Percentiles rank a stretch among this genome's conserved stretches.
Evolutionary conservation across 176 grass and related monocot species (phyloP).

Genomic region (Ensete ventricosum): DNA sequence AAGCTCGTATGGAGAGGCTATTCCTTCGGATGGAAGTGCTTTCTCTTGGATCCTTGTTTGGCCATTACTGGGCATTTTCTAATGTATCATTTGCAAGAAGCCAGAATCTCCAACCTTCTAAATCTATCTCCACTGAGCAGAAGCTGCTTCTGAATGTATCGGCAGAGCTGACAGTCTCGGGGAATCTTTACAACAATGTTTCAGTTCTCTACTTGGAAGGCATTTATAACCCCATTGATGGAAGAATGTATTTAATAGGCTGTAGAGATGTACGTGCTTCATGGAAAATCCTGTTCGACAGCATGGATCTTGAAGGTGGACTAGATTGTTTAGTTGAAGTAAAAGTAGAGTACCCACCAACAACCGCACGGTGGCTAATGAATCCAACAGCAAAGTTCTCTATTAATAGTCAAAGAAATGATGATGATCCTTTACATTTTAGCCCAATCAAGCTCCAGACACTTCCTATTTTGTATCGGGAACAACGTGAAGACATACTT

Average conservation of each 20-base stretch:
- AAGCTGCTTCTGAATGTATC: slow-evolving; percentile 33
- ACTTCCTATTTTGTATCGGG: slow-evolving; percentile 56
- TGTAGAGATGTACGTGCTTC: slow-evolving; percentile 46
- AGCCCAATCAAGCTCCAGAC: slow-evolving; percentile 49
- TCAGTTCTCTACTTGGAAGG: slow-evolving; percentile 55
- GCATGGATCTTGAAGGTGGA: slow-evolving; percentile 30
- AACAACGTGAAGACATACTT: slow-evolving; percentile 67
- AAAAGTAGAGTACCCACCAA: slow-evolving; percentile 73
- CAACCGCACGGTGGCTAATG: slow-evolving; percentile 69
- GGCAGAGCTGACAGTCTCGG: slow-evolving; percentile 21
- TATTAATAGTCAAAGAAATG: slow-evolving; percentile 43
- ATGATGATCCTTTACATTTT: slow-evolving; percentile 42
- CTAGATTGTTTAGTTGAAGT: slow-evolving; percentile 86
- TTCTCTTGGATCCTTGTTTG: slow-evolving; percentile 45
- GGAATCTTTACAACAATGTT: slow-evolving; percentile 12
- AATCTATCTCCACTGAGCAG: not conserved
- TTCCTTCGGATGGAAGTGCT: slow-evolving; percentile 71
- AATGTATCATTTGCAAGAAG: slow-evolving; percentile 4
- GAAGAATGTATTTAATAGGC: slow-evolving; percentile 72
- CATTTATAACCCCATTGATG: slow-evolving; percentile 71
- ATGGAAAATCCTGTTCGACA: slow-evolving; percentile 24
- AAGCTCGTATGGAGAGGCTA: slow-evolving; percentile 27
- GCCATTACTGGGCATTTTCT: slow-evolving; percentile 21
- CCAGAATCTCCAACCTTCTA: not conserved
- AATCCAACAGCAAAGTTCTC: slow-evolving; percentile 55